Conservation (phyloP, 2,329 filamentous ascomycete species). For the Hymenoscyphus salicellus region DNA sequence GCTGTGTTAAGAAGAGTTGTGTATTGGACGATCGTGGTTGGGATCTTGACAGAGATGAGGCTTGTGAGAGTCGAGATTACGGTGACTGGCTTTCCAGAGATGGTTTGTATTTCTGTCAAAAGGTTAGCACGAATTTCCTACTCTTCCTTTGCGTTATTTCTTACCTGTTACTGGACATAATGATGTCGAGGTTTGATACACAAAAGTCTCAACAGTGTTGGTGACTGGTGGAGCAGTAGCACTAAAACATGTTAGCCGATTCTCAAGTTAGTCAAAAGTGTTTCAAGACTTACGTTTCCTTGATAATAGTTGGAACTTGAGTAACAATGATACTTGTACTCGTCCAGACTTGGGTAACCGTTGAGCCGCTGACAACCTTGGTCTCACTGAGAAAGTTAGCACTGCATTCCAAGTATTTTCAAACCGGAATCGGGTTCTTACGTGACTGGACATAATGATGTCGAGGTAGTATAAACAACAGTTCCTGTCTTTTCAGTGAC, state of each 20-base stretch:
- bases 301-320: constrained; percentile 19
- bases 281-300: constrained; percentile 3
- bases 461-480: background rate
- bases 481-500: background rate
- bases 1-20: constrained; percentile 38
- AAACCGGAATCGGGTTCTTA: background rate
- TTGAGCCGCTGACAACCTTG: constrained; percentile 1
- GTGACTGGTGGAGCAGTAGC: constrained; percentile 16
- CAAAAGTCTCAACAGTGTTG: constrained; percentile 33
- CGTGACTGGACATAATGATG: constrained; percentile 7
- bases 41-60: constrained; percentile 26
- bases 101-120: constrained; percentile 26
- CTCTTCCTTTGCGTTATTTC: background rate
- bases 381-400: background rate
- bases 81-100: constrained; percentile 41
- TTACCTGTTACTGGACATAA: constrained; percentile 39
- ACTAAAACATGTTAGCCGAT: background rate
- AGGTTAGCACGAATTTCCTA: background rate
- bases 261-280: background rate
- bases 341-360: constrained; percentile 9
- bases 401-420: background rate
- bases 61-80: constrained; percentile 39
- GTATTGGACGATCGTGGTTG: constrained; percentile 35
- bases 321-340: constrained; percentile 12
- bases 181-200: constrained; percentile 38